Conservation (phyloP, 1,284 basidiomycete genomes). For the Boletellus deceptivus region DNA sequence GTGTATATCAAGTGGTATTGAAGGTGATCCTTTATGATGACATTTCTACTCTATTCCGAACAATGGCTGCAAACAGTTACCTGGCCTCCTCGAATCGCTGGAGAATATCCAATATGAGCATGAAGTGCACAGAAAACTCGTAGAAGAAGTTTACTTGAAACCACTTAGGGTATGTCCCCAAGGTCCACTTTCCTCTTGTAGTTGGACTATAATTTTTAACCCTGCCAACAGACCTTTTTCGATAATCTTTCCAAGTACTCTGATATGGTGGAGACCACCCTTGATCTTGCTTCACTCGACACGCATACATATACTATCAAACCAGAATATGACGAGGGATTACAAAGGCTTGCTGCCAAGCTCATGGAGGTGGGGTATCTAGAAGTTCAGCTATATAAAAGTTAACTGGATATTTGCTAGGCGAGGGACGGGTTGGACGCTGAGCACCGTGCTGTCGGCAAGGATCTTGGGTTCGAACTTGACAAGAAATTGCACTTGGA, state of each 20-base stretch:
- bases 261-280: conserved; percentile 94
- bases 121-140: conserved; percentile 49
- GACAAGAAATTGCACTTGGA: conserved; percentile 98
- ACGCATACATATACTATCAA: conserved; percentile 91
- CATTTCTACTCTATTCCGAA: neutral
- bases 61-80: conserved; percentile 50
- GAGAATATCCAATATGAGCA: conserved; percentile 52
- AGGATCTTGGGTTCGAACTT: conserved; percentile 80
- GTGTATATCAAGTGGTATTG: conserved; percentile 89
- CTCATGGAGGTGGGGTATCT: conserved; percentile 51
- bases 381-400: neutral
- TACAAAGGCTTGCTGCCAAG: conserved; percentile 70
- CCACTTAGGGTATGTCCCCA: conserved; percentile 54
- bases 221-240: conserved; percentile 53
- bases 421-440: conserved; percentile 81
- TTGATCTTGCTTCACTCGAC: conserved; percentile 86
- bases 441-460: conserved; percentile 75
- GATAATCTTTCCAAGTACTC: conserved; percentile 73
- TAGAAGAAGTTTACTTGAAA: conserved; percentile 67
- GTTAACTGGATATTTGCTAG: conserved; percentile 25
- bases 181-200: neutral
- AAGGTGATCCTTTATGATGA: conserved; percentile 39
- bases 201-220: neutral
- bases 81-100: conserved; percentile 69
- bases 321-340: conserved; percentile 81